phyloP scores from a whole-genome alignment of 2,329 filamentous ascomycete species.

The Exophiala sp. region DNA sequence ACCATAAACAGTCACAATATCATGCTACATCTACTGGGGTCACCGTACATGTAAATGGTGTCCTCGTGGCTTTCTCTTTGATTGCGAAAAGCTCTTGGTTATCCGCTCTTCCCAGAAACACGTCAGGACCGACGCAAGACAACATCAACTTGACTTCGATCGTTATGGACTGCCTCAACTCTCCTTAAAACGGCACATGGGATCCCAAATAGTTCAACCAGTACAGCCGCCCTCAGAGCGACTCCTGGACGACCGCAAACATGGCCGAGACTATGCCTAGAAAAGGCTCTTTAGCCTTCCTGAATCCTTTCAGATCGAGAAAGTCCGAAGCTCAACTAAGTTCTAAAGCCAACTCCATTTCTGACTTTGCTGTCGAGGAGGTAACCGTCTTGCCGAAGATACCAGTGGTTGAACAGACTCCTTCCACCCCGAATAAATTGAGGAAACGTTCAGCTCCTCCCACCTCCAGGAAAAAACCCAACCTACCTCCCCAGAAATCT shows the following conservation, averaged over 20 bases:
- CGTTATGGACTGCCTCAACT: no score
- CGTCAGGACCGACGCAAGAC: background rate
- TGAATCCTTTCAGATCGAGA: slow-evolving; percentile 21
- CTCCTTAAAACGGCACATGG: background rate
- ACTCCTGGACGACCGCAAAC: no score
- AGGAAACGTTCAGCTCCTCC: slow-evolving; percentile 12
- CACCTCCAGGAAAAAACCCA: slow-evolving; percentile 1
- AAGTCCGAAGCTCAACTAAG: slow-evolving; percentile 7
- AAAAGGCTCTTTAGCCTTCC: slow-evolving; percentile 19
- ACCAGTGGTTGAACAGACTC: background rate
- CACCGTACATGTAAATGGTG: no score
- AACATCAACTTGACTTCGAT: no score
- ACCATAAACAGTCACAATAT: no score
- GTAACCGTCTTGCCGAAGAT: background rate
- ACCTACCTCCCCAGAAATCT: background rate
- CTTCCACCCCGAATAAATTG: slow-evolving; percentile 5
- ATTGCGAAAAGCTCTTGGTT: background rate
- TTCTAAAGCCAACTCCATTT: slow-evolving; percentile 14
- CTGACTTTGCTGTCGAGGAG: slow-evolving; percentile 12
- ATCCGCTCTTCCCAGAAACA: background rate
- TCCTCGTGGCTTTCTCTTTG: background rate
- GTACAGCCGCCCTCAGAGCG: no score
- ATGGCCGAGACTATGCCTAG: slow-evolving; percentile 14
- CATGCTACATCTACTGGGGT: no score
- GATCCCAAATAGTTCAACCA: no score